Percentiles rank a stretch among this genome's conserved stretches.
phyloP scores from a whole-genome alignment of 495 filamentous ascomycete species.

The Darksidea phi region DNA sequence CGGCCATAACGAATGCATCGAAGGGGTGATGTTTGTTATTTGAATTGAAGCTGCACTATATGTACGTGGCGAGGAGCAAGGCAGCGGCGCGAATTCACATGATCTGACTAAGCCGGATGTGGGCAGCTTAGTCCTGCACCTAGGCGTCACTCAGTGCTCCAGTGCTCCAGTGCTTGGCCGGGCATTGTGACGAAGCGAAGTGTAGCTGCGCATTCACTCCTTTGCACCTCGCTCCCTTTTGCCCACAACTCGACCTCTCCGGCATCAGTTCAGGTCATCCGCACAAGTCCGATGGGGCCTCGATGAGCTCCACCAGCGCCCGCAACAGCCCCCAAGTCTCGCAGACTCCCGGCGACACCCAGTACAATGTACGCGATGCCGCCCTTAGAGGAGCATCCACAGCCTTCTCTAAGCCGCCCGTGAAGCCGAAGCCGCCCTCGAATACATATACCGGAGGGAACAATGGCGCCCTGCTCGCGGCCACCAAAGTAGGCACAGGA shows the following conservation, averaged over 20 bases:
- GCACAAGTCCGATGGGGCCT: constrained; percentile 28
- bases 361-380: constrained; percentile 37
- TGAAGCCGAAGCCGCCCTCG: constrained; percentile 29
- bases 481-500: constrained; percentile 32
- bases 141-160: no score
- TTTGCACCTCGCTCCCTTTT: not conserved
- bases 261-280: constrained; percentile 12
- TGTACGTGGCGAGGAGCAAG: not conserved
- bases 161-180: no score
- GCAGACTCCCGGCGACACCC: constrained; percentile 26
- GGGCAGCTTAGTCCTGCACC: no score
- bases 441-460: constrained; percentile 30
- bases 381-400: constrained; percentile 35
- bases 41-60: no score
- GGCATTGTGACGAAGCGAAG: not conserved
- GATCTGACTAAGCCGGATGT: constrained; percentile 5
- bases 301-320: constrained; percentile 31
- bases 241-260: not conserved
- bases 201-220: not conserved
- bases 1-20: constrained; percentile 31
- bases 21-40: not conserved
- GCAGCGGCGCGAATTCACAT: constrained; percentile 16
- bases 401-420: constrained; percentile 36
- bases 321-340: constrained; percentile 18
- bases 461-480: constrained; percentile 35